Evolutionary conservation across 108 stramenopile species (phyloP).

Genomic region (Conticribra guillardii): DNA sequence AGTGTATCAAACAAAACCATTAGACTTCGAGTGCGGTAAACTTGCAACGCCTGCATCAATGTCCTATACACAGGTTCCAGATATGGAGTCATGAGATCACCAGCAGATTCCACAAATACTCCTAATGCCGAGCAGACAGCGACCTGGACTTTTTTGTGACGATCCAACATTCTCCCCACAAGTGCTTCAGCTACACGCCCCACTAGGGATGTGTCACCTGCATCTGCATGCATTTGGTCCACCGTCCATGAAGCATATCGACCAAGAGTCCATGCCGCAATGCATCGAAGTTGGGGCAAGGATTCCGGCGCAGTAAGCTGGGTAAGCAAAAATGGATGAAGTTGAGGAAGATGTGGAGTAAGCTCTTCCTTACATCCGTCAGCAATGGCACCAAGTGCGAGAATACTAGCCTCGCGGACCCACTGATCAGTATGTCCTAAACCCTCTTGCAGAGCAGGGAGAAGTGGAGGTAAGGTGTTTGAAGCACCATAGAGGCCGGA

Average conservation of each 20-base stretch:
- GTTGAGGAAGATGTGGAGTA: constrained; percentile 65
- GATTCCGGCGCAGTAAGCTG: constrained; percentile 56
- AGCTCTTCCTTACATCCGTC: constrained; percentile 87
- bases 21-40: constrained; percentile 79
- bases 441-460: constrained; percentile 82
- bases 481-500: constrained; percentile 72
- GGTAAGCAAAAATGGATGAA: constrained; percentile 85
- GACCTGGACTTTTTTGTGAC: constrained; percentile 86
- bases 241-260: constrained; percentile 86
- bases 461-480: constrained; percentile 69
- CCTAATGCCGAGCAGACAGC: constrained; percentile 86
- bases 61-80: constrained; percentile 72
- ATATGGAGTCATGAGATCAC: constrained; percentile 84
- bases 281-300: constrained; percentile 84
- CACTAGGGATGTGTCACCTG: constrained; percentile 66
- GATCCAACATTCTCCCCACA: constrained; percentile 65
- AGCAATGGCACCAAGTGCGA: constrained; percentile 89
- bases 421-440: constrained; percentile 75
- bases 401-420: constrained; percentile 90
- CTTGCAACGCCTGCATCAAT: constrained; percentile 68
- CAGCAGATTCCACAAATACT: constrained; percentile 79
- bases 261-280: constrained; percentile 87
- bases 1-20: constrained; percentile 87
- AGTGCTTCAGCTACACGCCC: constrained; percentile 79
- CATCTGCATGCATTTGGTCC: constrained; percentile 61